Percentiles rank a stretch among this genome's conserved stretches.
These are phyloP conservation scores for Paramyrothecium roridum DNA, from an alignment of 2,329 filamentous ascomycete species.

Conservation along the genomic window DNA sequence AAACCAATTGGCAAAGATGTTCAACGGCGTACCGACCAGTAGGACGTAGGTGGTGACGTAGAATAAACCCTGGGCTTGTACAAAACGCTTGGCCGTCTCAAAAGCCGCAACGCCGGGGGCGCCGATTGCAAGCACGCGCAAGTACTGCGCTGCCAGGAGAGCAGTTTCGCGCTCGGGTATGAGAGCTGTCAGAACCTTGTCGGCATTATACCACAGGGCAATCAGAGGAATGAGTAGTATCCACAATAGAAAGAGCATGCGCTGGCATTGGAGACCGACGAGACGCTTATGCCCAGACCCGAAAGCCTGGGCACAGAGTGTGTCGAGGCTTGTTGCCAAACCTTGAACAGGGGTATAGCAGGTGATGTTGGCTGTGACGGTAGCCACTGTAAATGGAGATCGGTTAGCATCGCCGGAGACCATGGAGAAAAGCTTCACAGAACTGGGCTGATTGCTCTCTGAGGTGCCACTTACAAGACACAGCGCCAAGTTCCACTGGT, in stretches of 20 bases:
- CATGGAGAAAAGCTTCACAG: too few species aligned
- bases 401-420: accelerated
- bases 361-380: slow-evolving; percentile 76
- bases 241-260: slow-evolving; percentile 75
- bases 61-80: slow-evolving; percentile 78
- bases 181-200: slow-evolving; percentile 50
- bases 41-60: slow-evolving; percentile 71
- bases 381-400: slow-evolving; percentile 26
- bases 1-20: slow-evolving; percentile 70
- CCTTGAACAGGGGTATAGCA: slow-evolving; percentile 75
- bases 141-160: slow-evolving; percentile 65
- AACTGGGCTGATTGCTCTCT: too few species aligned
- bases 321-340: slow-evolving; percentile 82
- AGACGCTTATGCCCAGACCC: slow-evolving; percentile 83
- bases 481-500: slow-evolving; percentile 46
- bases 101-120: slow-evolving; percentile 72
- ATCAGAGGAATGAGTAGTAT: slow-evolving; percentile 67
- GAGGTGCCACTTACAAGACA: slow-evolving; percentile 22
- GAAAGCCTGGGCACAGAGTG: slow-evolving; percentile 86
- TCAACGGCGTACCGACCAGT: slow-evolving; percentile 69
- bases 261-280: slow-evolving; percentile 76
- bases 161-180: slow-evolving; percentile 52
- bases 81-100: slow-evolving; percentile 72
- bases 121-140: slow-evolving; percentile 65
- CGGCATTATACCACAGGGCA: slow-evolving; percentile 64